Evolutionary conservation across 2,329 filamentous ascomycete species (phyloP).

Genomic region (Didymella keratinophila): DNA sequence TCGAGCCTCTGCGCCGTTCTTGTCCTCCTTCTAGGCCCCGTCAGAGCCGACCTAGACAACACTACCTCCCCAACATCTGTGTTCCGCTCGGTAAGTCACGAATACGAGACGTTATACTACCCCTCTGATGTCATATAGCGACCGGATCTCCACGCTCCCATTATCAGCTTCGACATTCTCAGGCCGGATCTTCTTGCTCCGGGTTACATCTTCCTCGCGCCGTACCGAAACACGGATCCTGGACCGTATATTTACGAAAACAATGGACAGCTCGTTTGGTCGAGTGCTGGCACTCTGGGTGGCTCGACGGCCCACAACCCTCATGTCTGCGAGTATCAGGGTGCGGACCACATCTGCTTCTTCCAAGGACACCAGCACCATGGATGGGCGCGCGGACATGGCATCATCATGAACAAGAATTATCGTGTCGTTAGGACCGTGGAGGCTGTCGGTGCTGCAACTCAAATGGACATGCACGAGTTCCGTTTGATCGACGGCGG

Average conservation of each 20-base stretch:
- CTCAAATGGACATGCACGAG: constrained; percentile 18
- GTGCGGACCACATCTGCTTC: constrained; percentile 19
- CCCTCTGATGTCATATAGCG: constrained; percentile 14
- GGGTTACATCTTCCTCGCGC: constrained; percentile 18
- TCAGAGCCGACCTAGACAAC: constrained; percentile 12
- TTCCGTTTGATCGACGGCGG: constrained; percentile 15
- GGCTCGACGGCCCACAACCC: constrained; percentile 19
- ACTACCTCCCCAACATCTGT: constrained; percentile 15
- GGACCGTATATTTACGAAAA: constrained; percentile 19
- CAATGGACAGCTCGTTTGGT: constrained; percentile 7
- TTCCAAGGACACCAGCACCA: constrained; percentile 17
- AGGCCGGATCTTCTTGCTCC: constrained; percentile 14
- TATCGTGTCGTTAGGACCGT: constrained; percentile 8
- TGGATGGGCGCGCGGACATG: constrained; percentile 18
- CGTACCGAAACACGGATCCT: constrained; percentile 15
- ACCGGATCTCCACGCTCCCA: constrained; percentile 20
- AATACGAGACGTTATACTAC: neutral
- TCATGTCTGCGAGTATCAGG: constrained; percentile 18
- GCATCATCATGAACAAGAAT: constrained; percentile 12
- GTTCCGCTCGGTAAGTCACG: constrained; percentile 13
- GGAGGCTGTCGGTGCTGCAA: constrained; percentile 13
- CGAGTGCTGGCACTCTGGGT: constrained; percentile 14
- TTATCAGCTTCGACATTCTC: constrained; percentile 17
- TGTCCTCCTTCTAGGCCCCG: constrained; percentile 1
- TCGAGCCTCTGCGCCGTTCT: constrained; percentile 11